Percentiles rank a stretch among this genome's conserved stretches.
phyloP scores from a whole-genome alignment of 495 filamentous ascomycete genomes.

The Durotheca rogersii region DNA sequence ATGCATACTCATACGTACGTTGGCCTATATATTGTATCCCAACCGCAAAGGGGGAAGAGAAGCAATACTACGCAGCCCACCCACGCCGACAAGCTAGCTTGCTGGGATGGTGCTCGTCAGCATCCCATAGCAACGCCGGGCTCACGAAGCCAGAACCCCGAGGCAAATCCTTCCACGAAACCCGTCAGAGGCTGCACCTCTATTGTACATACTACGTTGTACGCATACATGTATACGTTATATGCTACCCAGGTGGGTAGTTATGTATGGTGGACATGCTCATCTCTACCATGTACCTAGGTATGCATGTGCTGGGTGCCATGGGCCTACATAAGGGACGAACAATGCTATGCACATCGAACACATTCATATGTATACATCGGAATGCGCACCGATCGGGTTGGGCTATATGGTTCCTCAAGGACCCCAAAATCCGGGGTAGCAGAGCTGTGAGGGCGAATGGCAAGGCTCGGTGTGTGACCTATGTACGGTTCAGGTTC shows the following conservation, averaged over 20 bases:
- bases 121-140: slow-evolving; percentile 21
- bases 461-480: slow-evolving; percentile 5
- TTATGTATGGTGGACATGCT: no score
- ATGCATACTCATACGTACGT: not conserved
- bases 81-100: slow-evolving; percentile 22
- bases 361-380: no score
- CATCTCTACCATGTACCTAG: no score
- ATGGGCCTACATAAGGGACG: no score
- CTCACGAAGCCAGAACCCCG: slow-evolving; percentile 6
- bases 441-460: slow-evolving; percentile 6
- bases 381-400: slow-evolving; percentile 11
- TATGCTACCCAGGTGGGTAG: slow-evolving; percentile 2
- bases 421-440: slow-evolving; percentile 15
- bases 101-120: slow-evolving; percentile 26
- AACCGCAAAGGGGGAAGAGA: slow-evolving; percentile 17
- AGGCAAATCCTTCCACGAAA: slow-evolving; percentile 20
- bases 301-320: no score
- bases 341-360: no score
- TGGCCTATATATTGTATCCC: no score
- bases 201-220: no score
- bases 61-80: no score
- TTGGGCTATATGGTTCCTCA: slow-evolving; percentile 10
- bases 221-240: not conserved
- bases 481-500: slow-evolving; percentile 6
- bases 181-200: no score